These are phyloP conservation scores for Dothideomycetes sp. DNA, from an alignment of 2,329 filamentous ascomycete species.

Conservation along the genomic window DNA sequence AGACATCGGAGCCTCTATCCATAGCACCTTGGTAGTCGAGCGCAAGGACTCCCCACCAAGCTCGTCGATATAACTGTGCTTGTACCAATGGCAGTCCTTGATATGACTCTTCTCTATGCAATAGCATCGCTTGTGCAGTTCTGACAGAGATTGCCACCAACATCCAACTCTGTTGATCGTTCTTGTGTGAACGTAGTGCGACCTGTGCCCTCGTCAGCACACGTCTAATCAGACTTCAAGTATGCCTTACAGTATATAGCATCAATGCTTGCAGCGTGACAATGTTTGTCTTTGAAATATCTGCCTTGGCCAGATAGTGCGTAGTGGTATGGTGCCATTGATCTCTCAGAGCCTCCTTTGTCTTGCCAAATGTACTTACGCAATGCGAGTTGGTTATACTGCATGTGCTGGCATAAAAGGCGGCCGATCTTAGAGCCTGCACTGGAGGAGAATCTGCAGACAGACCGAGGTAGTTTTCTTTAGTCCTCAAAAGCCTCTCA, in stretches of 20 bases:
- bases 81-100: not conserved
- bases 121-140: slow-evolving; percentile 5
- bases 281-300: not conserved
- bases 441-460: not conserved
- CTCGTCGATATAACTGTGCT: slow-evolving; percentile 6
- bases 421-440: slow-evolving; percentile 2
- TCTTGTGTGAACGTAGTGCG: slow-evolving; percentile 7
- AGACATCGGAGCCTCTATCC: slow-evolving; percentile 8
- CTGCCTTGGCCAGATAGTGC: not conserved
- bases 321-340: slow-evolving; percentile 2
- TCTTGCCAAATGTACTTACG: slow-evolving; percentile 1
- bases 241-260: slow-evolving; percentile 4
- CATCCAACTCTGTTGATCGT: slow-evolving; percentile 11
- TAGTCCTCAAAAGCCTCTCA: slow-evolving; percentile 1
- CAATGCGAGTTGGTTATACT: slow-evolving; percentile 7
- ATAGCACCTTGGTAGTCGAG: slow-evolving; percentile 11
- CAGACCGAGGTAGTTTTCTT: slow-evolving; percentile 4
- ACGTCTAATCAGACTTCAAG: not conserved
- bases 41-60: slow-evolving; percentile 1
- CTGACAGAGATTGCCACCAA: slow-evolving; percentile 1
- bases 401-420: slow-evolving; percentile 8
- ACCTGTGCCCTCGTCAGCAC: slow-evolving; percentile 2
- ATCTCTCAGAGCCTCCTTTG: slow-evolving; percentile 1
- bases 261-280: slow-evolving; percentile 2
- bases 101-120: slow-evolving; percentile 10